Percentiles rank a stretch among this genome's conserved stretches.
phyloP scores from a whole-genome alignment of 2,329 filamentous ascomycete genomes.

The Aspergillus proliferans region DNA sequence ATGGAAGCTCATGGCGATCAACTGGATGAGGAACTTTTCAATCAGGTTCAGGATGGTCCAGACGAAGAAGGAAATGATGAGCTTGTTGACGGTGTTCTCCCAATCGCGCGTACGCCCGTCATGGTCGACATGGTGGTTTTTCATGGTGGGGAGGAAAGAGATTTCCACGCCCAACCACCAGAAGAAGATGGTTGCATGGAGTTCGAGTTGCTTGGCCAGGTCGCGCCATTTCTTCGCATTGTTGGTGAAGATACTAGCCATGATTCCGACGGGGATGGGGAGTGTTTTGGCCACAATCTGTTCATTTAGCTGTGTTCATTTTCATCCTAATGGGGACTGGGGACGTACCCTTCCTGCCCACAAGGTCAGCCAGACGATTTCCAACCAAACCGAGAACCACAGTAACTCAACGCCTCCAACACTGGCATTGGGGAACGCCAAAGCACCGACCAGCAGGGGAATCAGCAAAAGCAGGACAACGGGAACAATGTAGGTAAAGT shows the following conservation, averaged over 20 bases:
- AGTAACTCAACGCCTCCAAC: conserved; percentile 70
- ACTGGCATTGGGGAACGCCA: conserved; percentile 54
- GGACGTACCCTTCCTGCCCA: conserved; percentile 62
- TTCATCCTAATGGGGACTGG: not conserved
- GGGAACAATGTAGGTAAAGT: conserved; percentile 65
- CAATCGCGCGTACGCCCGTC: conserved; percentile 52
- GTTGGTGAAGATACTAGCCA: conserved; percentile 74
- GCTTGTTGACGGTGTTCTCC: conserved; percentile 75
- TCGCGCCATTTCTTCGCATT: conserved; percentile 91
- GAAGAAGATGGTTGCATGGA: conserved; percentile 80
- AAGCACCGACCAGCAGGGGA: conserved; percentile 59
- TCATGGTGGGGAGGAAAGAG: conserved; percentile 79
- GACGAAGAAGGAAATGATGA: conserved; percentile 80
- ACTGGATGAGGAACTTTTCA: conserved; percentile 90
- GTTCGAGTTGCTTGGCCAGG: conserved; percentile 75
- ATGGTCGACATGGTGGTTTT: conserved; percentile 55
- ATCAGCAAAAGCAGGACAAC: conserved; percentile 59
- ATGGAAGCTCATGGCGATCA: conserved; percentile 92
- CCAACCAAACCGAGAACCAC: conserved; percentile 95
- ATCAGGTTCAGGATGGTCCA: conserved; percentile 72
- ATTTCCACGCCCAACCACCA: conserved; percentile 85
- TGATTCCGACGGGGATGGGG: conserved; percentile 54
- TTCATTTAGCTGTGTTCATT: not conserved
- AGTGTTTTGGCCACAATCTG: conserved; percentile 59
- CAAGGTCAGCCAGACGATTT: conserved; percentile 84